Evolutionary conservation across 2,329 filamentous ascomycete genomes (phyloP).

Genomic region (Phyllosticta citrichinensis): DNA sequence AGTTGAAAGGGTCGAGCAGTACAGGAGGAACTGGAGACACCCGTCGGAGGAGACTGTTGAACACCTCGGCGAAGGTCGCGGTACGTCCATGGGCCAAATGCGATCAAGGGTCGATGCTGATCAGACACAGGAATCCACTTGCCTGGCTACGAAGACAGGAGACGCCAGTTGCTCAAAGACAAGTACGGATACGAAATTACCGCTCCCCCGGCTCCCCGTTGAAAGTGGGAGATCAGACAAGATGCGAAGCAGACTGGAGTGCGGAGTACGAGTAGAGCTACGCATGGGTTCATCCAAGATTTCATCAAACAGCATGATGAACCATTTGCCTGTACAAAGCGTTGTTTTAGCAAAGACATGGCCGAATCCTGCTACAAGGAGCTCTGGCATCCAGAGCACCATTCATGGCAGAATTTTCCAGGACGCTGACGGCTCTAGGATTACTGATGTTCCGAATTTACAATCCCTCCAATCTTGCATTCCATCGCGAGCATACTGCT

Average conservation of each 20-base stretch:
- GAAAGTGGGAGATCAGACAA: background rate
- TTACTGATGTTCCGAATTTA: no score
- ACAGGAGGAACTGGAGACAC: conserved; percentile 64
- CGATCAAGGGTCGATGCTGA: background rate
- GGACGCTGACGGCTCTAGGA: no score
- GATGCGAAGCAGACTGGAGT: background rate
- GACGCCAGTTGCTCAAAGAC: conserved; percentile 70
- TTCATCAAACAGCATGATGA: background rate
- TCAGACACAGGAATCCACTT: conserved; percentile 58
- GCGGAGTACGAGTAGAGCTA: background rate
- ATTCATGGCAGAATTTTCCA: background rate
- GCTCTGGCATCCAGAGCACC: background rate
- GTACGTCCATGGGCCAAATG: conserved; percentile 37
- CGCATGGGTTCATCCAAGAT: background rate
- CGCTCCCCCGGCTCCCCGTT: conserved; percentile 12
- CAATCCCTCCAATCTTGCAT: no score
- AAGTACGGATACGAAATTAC: conserved; percentile 76
- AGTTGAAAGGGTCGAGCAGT: conserved; percentile 62
- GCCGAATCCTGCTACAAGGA: background rate
- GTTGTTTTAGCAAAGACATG: background rate
- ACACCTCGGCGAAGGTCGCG: conserved; percentile 77
- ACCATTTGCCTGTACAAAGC: background rate
- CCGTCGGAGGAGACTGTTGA: conserved; percentile 71
- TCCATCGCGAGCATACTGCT: no score
- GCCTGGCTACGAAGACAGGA: conserved; percentile 75